Evolutionary conservation across 2,329 filamentous ascomycete genomes (phyloP).

Genomic region (Xylariaceae sp.): DNA sequence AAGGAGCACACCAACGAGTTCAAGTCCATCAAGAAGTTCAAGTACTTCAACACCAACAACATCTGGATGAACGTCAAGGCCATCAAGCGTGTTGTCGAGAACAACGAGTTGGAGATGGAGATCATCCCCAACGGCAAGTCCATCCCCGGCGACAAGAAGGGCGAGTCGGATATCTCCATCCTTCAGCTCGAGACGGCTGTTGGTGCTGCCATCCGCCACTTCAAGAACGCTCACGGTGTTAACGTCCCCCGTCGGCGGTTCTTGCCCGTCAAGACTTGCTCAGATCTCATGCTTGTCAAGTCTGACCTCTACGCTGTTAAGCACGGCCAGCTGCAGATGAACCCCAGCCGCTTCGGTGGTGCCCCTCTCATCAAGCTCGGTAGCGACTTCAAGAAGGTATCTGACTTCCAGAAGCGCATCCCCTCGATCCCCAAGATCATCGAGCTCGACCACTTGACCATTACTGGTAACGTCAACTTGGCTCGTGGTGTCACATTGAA

Average conservation of each 20-base stretch:
- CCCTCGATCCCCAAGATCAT: slow-evolving; percentile 85
- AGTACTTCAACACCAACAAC: slow-evolving; percentile 99
- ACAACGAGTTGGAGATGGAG: slow-evolving; percentile 97
- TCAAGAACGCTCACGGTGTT: slow-evolving; percentile 97
- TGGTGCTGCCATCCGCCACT: slow-evolving; percentile 96
- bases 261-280: slow-evolving; percentile 99
- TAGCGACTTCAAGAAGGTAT: slow-evolving; percentile 99
- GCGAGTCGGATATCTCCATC: slow-evolving; percentile 95
- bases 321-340: slow-evolving; percentile 97
- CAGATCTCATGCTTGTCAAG: slow-evolving; percentile 98
- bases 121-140: slow-evolving; percentile 99
- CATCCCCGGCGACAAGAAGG: slow-evolving; percentile 98
- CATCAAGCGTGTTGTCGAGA: slow-evolving; percentile 97
- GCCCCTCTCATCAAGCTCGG: slow-evolving; percentile 98
- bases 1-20: slow-evolving; percentile 99
- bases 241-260: slow-evolving; percentile 97
- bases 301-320: slow-evolving; percentile 97
- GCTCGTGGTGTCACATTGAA: slow-evolving; percentile 93
- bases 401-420: slow-evolving; percentile 87
- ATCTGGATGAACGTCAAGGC: slow-evolving; percentile 99
- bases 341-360: slow-evolving; percentile 91
- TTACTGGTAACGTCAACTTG: slow-evolving; percentile 95
- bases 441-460: slow-evolving; percentile 90
- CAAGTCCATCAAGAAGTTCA: slow-evolving; percentile 99
- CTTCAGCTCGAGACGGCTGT: slow-evolving; percentile 98